A percentile compares a stretch with the other conserved stretches of the same genome.
Evolutionary conservation across 306 rosid genomes (phyloP).

Genomic region (Vigna trinervia): DNA sequence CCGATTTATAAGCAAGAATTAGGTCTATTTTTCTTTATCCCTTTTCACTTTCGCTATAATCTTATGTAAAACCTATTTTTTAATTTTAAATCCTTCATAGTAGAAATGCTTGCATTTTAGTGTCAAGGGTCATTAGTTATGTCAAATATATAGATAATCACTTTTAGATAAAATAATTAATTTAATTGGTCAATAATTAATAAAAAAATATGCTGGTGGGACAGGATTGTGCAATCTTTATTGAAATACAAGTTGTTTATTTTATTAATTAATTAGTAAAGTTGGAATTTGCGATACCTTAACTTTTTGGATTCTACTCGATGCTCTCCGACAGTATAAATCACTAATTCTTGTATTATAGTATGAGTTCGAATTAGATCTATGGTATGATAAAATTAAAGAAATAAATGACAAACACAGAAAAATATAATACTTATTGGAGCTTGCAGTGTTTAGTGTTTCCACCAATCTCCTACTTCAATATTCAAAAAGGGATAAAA

Average conservation of each 20-base stretch:
- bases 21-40: too few species aligned
- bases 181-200: background rate
- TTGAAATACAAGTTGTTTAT: background rate
- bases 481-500: background rate
- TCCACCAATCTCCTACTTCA: background rate
- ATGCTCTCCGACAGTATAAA: constrained; percentile 24
- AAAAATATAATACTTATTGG: background rate
- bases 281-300: constrained; percentile 3
- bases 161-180: background rate
- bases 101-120: background rate
- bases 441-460: constrained; percentile 13
- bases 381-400: background rate
- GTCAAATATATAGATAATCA: background rate
- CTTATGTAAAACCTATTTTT: too few species aligned
- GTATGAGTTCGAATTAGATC: background rate
- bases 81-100: too few species aligned
- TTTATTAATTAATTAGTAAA: background rate
- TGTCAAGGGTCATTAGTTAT: background rate
- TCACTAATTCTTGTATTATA: background rate
- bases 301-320: background rate
- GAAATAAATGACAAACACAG: background rate
- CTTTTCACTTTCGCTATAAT: too few species aligned
- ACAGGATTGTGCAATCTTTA: background rate
- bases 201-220: background rate
- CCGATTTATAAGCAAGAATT: too few species aligned